Base-by-base conservation (phyloP, 2,329 filamentous ascomycete genomes). In the Aureobasidium sp. region DNA sequence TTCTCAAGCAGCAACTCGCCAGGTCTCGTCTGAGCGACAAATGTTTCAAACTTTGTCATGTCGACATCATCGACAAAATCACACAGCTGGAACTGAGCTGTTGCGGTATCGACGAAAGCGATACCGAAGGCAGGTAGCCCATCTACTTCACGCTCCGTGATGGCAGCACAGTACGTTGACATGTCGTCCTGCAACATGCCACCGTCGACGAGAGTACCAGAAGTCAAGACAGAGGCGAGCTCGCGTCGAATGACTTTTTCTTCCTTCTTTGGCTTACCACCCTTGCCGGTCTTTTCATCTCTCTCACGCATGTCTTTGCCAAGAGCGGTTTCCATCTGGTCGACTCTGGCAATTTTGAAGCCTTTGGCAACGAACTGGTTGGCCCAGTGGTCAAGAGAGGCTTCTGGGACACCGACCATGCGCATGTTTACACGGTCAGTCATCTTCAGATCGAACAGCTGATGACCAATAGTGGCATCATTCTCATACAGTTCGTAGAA, bases 401-500 rank as follows among this genome's bases (percentile, higher is more conserved):
- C 89, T 74, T 99, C 94, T 0, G 94, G 94, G 0, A 99, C 94
- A 64, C 94, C 94, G 2, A 97, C 94, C 94, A 99, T 99, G 67
- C 93, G 89, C 94, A 99, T 99, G 73, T 99, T 99, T 73, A 99
- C 94, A 61, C 94, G 85, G 70, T 99, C 94, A 0, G 94, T 99
- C 72, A 99, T 87, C 77, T 99, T 99, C 62, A 99, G 82, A 74
- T 99, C 94, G 69, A 99, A 99, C 17, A 97, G 81, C 73, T 97
- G 94, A 72, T 99, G 92, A 5, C 94, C 94, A 62, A 97, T 87
- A 0, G 93, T 96, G 5, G 94, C 94, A 75, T 99, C 94, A 64
- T 97, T 96, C 73, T 99, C 94, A 71, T 97, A 99, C 0, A 99
- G 82, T 73, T 99, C 94, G 72, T 97, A 99, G 75, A 99, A 99